These are phyloP conservation scores for Dioszegia crocea DNA, from an alignment of 768 basidiomycete species.

Conservation along the genomic window DNA sequence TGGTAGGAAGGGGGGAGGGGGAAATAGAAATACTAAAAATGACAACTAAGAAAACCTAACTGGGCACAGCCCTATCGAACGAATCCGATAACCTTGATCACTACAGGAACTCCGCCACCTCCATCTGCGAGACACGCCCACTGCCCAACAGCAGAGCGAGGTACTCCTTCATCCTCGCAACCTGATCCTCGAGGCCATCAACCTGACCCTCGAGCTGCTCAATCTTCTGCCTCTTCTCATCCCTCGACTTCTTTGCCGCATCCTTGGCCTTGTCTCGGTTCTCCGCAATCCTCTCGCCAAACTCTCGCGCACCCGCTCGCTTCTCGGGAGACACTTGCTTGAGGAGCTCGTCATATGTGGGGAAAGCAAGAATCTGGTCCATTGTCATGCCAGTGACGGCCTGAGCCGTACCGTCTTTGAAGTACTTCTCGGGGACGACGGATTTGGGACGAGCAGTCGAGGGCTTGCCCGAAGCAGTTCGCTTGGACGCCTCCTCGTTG, in stretches of 20 bases:
- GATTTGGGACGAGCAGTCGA: conserved; percentile 35
- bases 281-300: conserved; percentile 29
- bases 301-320: conserved; percentile 16
- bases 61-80: neutral
- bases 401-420: conserved; percentile 32
- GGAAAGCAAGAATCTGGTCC: conserved; percentile 26
- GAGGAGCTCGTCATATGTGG: conserved; percentile 32
- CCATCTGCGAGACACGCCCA: conserved; percentile 17
- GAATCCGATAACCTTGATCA: neutral
- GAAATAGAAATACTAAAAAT: neutral
- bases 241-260: conserved; percentile 34
- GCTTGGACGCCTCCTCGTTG: conserved; percentile 14
- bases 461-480: conserved; percentile 30
- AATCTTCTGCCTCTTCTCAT: conserved; percentile 31
- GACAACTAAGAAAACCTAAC: neutral
- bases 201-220: conserved; percentile 28
- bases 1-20: neutral
- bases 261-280: conserved; percentile 35
- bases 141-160: conserved; percentile 15
- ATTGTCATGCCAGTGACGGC: conserved; percentile 26
- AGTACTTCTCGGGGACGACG: conserved; percentile 39
- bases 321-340: conserved; percentile 19
- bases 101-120: conserved; percentile 14
- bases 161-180: conserved; percentile 18
- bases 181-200: conserved; percentile 19